Percentiles rank a stretch among this genome's conserved stretches.
Evolutionary conservation across 805 yeast genomes (phyloP).

Genomic region (Candida piceae): DNA sequence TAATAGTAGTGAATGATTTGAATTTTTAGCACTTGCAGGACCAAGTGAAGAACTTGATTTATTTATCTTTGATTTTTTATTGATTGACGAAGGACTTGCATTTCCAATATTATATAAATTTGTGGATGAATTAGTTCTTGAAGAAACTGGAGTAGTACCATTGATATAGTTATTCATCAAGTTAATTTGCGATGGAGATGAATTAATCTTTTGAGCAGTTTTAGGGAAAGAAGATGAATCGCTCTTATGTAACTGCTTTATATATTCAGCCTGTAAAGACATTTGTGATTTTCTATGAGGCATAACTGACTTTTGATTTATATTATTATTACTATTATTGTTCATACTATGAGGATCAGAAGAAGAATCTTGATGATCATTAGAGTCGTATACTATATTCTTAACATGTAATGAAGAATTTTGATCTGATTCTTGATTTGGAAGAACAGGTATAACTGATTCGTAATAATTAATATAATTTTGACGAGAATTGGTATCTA

Average conservation of each 20-base stretch:
- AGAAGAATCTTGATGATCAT: neutral
- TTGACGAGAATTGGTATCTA: constrained; percentile 2
- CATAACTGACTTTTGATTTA: constrained; percentile 1
- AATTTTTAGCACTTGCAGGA: constrained; percentile 3
- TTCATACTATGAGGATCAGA: neutral
- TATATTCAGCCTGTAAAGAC: constrained; percentile 21
- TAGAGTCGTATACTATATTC: too few relatives aligned
- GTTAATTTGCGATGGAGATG: constrained; percentile 26
- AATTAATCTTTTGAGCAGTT: constrained; percentile 21
- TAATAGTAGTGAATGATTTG: neutral
- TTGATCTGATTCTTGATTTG: constrained; percentile 1
- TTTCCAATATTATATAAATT: constrained; percentile 11
- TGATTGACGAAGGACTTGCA: neutral
- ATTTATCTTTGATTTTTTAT: neutral
- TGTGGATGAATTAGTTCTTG: constrained; percentile 16
- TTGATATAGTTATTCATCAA: constrained; percentile 21
- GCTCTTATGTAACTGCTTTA: constrained; percentile 24
- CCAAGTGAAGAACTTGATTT: constrained; percentile 7
- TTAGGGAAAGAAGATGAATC: constrained; percentile 31
- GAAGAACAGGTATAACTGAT: constrained; percentile 30
- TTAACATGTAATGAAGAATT: neutral
- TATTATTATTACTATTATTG: too few relatives aligned
- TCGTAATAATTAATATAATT: constrained; percentile 26
- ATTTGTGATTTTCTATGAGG: constrained; percentile 13
- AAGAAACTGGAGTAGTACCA: constrained; percentile 7